Base-by-base conservation (phyloP, 805 yeast species). In the Pichia manshurica region DNA sequence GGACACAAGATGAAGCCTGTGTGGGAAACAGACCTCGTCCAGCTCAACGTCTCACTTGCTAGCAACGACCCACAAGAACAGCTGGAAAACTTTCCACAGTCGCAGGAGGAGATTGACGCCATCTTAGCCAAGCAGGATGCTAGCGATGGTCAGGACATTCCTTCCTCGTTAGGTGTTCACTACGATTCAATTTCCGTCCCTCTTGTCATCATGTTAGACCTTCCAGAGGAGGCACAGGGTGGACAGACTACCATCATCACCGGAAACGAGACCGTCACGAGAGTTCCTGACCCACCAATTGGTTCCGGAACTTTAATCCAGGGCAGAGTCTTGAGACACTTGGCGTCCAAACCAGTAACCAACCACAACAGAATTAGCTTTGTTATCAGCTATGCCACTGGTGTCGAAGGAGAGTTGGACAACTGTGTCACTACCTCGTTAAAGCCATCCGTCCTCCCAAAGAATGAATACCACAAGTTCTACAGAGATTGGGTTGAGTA, bases 11-110 rank as follows among this genome's bases (percentile, higher is more conserved):
- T 74, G 48, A 69, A 69, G 45, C 59, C 69, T 12, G 64, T 73
- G 22, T 70, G 72, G 69, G 78, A 77, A 50, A 75, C 70, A 51
- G 82, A 78, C 56, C 65, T 75, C 43, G 80, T 75, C 13, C 78
- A 74, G 46, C 65, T 71, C 32, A 79, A 79, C 57, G 63, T 74
- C 22, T 69, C 73, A 2, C 61, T 76, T 51, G 73, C 63, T 15
- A 48, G 61, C 31, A 42, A 44, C 36, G 53, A 56, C 38, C 53
- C 49, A 13, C 52, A 51, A 32, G 63, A 59, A 23, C 31, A 33
- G 5, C 17, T 43, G 7, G 31, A 45, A 10, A 22, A 42, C 12
- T 48, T 25, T 9, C 51, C 42, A 7, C 45, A 48, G 22, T 50
- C 56, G 6, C 46, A 53, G 35, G 57, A 55, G 2, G 56, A 51